Percentiles rank a stretch among this genome's conserved stretches.
Conservation (phyloP, 129 eudicot species). For the Lactuca saligna region DNA sequence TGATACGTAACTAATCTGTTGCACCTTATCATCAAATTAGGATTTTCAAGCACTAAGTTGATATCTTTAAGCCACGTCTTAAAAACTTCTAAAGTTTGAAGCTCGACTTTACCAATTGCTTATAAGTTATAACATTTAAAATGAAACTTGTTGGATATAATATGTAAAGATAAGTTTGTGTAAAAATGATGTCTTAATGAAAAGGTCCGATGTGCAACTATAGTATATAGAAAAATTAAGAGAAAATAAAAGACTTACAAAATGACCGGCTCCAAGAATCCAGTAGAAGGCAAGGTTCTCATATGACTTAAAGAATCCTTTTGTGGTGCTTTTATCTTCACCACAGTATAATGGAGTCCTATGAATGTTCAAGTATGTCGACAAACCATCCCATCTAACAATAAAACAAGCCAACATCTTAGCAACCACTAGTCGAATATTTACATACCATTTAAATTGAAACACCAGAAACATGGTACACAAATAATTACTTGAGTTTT, state of each 20-base stretch:
- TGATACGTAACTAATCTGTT: no score
- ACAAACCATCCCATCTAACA: conserved; percentile 55
- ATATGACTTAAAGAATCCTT: conserved; percentile 47
- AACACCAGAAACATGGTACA: not conserved
- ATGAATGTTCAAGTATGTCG: conserved; percentile 22
- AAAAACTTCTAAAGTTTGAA: no score
- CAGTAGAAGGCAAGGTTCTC: conserved; percentile 49
- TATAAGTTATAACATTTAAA: no score
- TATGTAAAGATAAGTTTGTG: no score
- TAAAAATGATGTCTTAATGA: no score
- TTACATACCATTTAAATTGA: not conserved
- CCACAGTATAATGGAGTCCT: conserved; percentile 48
- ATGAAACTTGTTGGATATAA: no score
- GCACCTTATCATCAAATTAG: no score
- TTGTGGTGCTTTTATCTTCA: conserved; percentile 25
- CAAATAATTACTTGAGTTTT: conserved; percentile 50
- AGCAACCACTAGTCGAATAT: not conserved
- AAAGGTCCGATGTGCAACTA: no score
- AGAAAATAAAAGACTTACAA: conserved; percentile 39
- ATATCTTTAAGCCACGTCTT: no score
- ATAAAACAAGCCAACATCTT: not conserved
- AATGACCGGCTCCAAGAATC: conserved; percentile 68
- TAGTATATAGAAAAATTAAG: not conserved
- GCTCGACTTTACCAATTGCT: no score
- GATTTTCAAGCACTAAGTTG: no score